Conservation (phyloP, 352 stramenopile species). For the Pythium brassicae region DNA sequence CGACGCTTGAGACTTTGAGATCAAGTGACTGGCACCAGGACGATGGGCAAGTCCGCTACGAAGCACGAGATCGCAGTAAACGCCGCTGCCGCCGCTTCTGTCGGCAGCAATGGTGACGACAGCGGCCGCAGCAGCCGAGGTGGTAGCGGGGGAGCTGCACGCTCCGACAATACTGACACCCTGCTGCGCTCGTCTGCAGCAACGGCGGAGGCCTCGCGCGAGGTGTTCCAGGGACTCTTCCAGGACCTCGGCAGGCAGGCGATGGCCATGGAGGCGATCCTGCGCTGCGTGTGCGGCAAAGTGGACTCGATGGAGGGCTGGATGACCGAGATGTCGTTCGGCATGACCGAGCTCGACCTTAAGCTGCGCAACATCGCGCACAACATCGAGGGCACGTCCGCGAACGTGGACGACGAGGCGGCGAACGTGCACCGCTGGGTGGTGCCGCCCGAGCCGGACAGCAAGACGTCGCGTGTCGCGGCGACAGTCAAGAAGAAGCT, state of each 20-base stretch:
- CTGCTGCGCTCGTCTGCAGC: neutral
- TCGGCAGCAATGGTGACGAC: neutral
- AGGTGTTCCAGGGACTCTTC: conserved; percentile 71
- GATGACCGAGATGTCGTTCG: conserved; percentile 68
- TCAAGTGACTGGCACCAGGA: too few relatives aligned
- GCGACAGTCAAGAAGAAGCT: conserved; percentile 51
- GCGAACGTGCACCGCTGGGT: conserved; percentile 38
- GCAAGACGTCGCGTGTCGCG: neutral
- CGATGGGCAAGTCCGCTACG: too few relatives aligned
- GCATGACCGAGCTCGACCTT: conserved; percentile 71
- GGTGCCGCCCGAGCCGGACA: conserved; percentile 23
- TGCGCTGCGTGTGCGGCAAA: conserved; percentile 63
- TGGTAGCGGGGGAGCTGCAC: too few relatives aligned
- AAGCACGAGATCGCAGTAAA: too few relatives aligned
- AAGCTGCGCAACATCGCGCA: conserved; percentile 77
- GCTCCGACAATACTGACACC: neutral
- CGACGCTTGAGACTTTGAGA: neutral
- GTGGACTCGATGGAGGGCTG: conserved; percentile 73
- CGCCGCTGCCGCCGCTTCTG: neutral
- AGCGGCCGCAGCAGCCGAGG: neutral
- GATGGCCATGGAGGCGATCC: conserved; percentile 69
- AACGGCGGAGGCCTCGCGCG: conserved; percentile 23
- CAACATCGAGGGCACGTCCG: conserved; percentile 73
- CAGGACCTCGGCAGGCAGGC: conserved; percentile 68
- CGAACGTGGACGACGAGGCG: conserved; percentile 50